Evolutionary conservation across 495 filamentous ascomycete species (phyloP), one percentile per base, ranked within the genome.

Genomic region (Letharia lupina): DNA sequence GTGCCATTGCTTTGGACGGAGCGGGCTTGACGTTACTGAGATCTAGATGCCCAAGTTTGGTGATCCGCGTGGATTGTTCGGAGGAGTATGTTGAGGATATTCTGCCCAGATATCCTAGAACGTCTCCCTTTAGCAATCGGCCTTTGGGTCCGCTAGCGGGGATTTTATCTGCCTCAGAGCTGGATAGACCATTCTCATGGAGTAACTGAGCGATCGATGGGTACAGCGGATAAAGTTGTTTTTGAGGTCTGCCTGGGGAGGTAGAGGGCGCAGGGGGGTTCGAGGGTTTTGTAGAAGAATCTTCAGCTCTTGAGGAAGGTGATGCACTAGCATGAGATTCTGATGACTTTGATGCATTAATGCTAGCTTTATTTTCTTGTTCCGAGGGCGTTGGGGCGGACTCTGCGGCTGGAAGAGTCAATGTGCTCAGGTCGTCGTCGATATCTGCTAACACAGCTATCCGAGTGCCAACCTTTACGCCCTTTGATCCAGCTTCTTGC

Each of bases 11-110:
- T 58, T 65, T 65, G 12, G 86, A 77, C n/a, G 83, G 77, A 28
- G 87, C 86, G 65, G 91, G 79, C 81, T 96, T 95, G 80, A 97
- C 91, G 77, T 97, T 96, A 78, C 89, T 94, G 63, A 98, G 84
- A 75, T 98, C 95, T 37, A 98, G 83, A 74, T 96, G 91, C 48
- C 79, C 76, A 42, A 92, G 85, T 73, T 94, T 88, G 56, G 81
- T 76, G 70, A 97, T 86, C 13, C 84, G 84, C 37, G 80, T 77
- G 52, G 86, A 86, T 67, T 90, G 84, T 50, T 86, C 79, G n/a
- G 83, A 78, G 11, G 91, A 87, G 70, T 89, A 89, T 33, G 84
- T 78, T 50, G 85, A 75, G 56, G 86, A 76, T 70, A 96, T 89
- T 63, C 77, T 77, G 61, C 95, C 94, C 18, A 98, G 78, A 74